Conservation (phyloP, 2,329 filamentous ascomycete genomes). For the Neopestalotiopsis rosae region DNA sequence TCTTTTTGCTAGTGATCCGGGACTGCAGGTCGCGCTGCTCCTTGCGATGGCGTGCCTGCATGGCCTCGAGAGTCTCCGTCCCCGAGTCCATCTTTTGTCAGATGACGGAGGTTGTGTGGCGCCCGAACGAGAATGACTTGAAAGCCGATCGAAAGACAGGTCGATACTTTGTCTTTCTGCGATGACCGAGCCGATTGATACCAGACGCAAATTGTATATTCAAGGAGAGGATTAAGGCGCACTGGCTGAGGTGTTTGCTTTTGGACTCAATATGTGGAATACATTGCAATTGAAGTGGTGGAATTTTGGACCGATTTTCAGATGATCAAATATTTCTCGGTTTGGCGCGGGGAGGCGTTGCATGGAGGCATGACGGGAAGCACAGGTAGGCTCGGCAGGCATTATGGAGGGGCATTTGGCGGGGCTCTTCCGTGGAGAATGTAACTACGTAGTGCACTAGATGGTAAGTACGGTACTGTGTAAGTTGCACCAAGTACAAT, state of each 20-base stretch:
- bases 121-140: neutral
- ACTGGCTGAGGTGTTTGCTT: too few species aligned
- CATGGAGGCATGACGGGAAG: neutral
- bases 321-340: too few species aligned
- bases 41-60: conserved; percentile 82
- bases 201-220: neutral
- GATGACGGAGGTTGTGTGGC: neutral
- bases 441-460: neutral
- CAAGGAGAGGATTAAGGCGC: neutral
- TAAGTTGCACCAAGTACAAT: too few species aligned
- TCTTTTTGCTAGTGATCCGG: conserved; percentile 93
- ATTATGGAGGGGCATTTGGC: neutral
- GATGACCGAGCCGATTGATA: neutral
- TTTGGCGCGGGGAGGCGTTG: neutral
- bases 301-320: too few species aligned
- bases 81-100: neutral
- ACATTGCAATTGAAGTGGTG: too few species aligned
- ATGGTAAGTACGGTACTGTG: neutral
- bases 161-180: neutral
- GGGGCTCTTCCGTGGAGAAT: neutral
- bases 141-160: neutral
- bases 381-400: neutral
- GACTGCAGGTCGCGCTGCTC: conserved; percentile 87
- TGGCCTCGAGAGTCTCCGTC: conserved; percentile 70
- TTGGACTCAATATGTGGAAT: too few species aligned